Conservation (phyloP, 352 stramenopile genomes). For the Pythium dissotocum region DNA sequence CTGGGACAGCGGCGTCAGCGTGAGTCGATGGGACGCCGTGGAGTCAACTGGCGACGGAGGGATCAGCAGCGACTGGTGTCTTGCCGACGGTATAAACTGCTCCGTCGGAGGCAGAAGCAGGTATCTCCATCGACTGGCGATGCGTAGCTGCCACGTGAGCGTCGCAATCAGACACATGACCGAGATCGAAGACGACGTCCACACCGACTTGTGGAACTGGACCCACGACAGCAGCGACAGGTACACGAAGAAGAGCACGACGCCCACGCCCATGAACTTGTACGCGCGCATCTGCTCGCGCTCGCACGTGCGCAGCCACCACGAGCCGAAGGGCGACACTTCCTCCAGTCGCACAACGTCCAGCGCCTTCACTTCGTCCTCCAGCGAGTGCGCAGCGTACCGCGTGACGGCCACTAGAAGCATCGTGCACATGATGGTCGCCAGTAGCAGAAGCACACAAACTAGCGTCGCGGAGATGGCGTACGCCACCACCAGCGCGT, state of each 20-base stretch:
- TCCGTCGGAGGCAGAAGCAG: conserved; percentile 49
- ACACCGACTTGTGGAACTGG: conserved; percentile 56
- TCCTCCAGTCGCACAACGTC: conserved; percentile 47
- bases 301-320: conserved; percentile 71
- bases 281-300: conserved; percentile 69
- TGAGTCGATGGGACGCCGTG: background rate
- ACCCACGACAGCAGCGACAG: conserved; percentile 63
- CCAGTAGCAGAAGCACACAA: conserved; percentile 54
- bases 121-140: conserved; percentile 78
- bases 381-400: conserved; percentile 55
- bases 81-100: conserved; percentile 10
- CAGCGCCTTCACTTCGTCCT: conserved; percentile 51
- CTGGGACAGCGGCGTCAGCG: background rate
- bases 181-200: conserved; percentile 44
- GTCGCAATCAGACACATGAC: conserved; percentile 48
- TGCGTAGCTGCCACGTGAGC: conserved; percentile 65
- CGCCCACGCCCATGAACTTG: conserved; percentile 67
- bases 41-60: background rate
- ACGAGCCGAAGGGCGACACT: conserved; percentile 59
- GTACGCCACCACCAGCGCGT: conserved; percentile 47
- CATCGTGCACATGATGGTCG: conserved; percentile 67
- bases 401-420: conserved; percentile 69
- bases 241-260: conserved; percentile 76
- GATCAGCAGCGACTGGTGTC: conserved; percentile 14
- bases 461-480: conserved; percentile 49